A percentile compares a stretch with the other conserved stretches of the same genome.
Evolutionary conservation across 805 yeast species (phyloP).

Genomic region (Schizosaccharomyces osmophilus): DNA sequence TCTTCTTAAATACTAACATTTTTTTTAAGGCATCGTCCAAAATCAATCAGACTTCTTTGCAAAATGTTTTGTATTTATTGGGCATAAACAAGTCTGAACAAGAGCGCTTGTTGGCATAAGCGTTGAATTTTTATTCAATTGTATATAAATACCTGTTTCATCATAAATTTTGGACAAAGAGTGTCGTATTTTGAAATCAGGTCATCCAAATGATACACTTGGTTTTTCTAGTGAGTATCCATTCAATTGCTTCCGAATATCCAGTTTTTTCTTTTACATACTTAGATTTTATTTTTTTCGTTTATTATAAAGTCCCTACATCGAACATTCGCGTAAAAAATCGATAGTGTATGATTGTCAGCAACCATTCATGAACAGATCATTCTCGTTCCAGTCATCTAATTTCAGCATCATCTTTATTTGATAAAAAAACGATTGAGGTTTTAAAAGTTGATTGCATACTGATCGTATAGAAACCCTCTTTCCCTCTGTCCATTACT

Average conservation of each 20-base stretch:
- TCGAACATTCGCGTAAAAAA: too few relatives aligned
- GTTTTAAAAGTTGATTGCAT: too few relatives aligned
- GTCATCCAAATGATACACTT: neutral
- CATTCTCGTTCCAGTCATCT: too few relatives aligned
- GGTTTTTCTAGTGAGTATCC: neutral
- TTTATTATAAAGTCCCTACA: neutral
- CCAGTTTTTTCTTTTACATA: neutral
- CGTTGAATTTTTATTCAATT: too few relatives aligned
- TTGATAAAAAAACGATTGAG: too few relatives aligned
- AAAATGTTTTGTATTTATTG: slow-evolving; percentile 55
- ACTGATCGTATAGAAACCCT: too few relatives aligned
- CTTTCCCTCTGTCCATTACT: too few relatives aligned
- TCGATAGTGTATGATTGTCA: too few relatives aligned
- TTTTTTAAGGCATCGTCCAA: slow-evolving; percentile 41
- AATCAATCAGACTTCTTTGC: slow-evolving; percentile 47
- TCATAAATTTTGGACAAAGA: too few relatives aligned
- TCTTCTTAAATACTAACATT: neutral
- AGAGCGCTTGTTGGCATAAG: neutral
- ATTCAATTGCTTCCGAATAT: neutral
- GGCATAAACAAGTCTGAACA: slow-evolving; percentile 18
- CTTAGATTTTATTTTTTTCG: neutral
- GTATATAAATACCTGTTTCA: too few relatives aligned
- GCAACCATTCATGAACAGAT: too few relatives aligned
- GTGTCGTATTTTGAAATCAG: neutral
- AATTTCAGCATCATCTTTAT: too few relatives aligned